Base-by-base conservation (phyloP, 2,329 filamentous ascomycete genomes). In the Shiraia sp. region DNA sequence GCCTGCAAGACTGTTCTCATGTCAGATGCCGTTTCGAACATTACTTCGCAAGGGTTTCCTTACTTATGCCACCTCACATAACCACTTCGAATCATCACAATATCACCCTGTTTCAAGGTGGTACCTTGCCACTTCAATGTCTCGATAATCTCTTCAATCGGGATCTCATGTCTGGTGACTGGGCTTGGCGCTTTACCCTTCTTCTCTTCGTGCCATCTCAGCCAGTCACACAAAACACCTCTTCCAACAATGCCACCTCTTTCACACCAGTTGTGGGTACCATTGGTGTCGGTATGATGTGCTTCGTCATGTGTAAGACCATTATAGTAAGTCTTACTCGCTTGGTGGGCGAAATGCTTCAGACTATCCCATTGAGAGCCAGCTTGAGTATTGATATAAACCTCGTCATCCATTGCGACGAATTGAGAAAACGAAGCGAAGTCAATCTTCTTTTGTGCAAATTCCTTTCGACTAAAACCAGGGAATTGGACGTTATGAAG, bases 401-500 rank as follows among this genome's bases (percentile, higher is more conserved):
- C 23, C 32, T 65, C 55, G 31, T 65, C 60, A 29, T 66, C 65
- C 51, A 65, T 61, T 6, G 51, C 59, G 16, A 43, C 46, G 42
- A 66, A 60, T 0, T 48, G 30, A 0, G 59, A 41, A 15, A 49
- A 47, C 4, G 53, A 73, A 0, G 71, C 59, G 8, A 76, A 73
- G 8, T 71, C 69, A 7, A 80, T 62, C 40, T 81, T 76, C 40
- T 72, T 71, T 49, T 80, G 79, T 23, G 75, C 63, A 36, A 75
- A 76, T 7, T 75, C 73, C 24, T 75, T 73, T 2, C 80, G 72
- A 30, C 74, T 74, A 49, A 81, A 76, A 45, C 77, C 76, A 1
- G 79, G 76, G 49, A 76, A 73, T 42, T 82, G 77, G 2, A 81
- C 64, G 52, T 82, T 81, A 14, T 72, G 75, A 45, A 82, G 57